Evolutionary conservation across 2,329 filamentous ascomycete species (phyloP).

Genomic region (Alternaria hordeiaustralica): DNA sequence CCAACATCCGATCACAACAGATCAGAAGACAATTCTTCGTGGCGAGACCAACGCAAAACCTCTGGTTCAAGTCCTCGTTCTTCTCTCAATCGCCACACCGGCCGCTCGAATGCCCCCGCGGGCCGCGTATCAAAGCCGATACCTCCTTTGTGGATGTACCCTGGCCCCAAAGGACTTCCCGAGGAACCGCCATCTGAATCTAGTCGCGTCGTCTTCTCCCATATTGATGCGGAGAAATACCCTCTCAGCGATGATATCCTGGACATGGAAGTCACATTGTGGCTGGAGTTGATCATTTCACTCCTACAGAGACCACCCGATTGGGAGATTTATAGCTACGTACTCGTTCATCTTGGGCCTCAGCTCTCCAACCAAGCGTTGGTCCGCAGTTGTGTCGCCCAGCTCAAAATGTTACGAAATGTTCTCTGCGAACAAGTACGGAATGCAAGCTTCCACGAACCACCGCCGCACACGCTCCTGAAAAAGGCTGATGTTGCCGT

Average conservation of each 20-base stretch:
- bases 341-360: slow-evolving; percentile 82
- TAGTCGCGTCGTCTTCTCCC: slow-evolving; percentile 60
- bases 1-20: slow-evolving; percentile 23
- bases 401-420: slow-evolving; percentile 77
- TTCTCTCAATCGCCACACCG: slow-evolving; percentile 39
- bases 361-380: slow-evolving; percentile 90
- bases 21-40: slow-evolving; percentile 39
- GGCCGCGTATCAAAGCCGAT: slow-evolving; percentile 43
- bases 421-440: slow-evolving; percentile 84
- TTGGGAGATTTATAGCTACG: slow-evolving; percentile 93
- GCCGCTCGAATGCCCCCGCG: slow-evolving; percentile 29
- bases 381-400: slow-evolving; percentile 74
- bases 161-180: slow-evolving; percentile 60
- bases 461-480: slow-evolving; percentile 77
- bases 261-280: slow-evolving; percentile 60
- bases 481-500: slow-evolving; percentile 88
- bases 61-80: slow-evolving; percentile 41
- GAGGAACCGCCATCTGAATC: slow-evolving; percentile 58
- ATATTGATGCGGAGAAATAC: slow-evolving; percentile 48
- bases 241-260: slow-evolving; percentile 47
- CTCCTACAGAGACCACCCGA: slow-evolving; percentile 77
- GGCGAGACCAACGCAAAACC: slow-evolving; percentile 40
- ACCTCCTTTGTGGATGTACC: slow-evolving; percentile 63
- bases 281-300: slow-evolving; percentile 79
- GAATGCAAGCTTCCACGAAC: slow-evolving; percentile 78